A percentile compares a stretch with the other conserved stretches of the same genome.
These are phyloP conservation scores for Aureobasidium sp. DNA, from an alignment of 2,329 filamentous ascomycete genomes.

Conservation along the genomic window DNA sequence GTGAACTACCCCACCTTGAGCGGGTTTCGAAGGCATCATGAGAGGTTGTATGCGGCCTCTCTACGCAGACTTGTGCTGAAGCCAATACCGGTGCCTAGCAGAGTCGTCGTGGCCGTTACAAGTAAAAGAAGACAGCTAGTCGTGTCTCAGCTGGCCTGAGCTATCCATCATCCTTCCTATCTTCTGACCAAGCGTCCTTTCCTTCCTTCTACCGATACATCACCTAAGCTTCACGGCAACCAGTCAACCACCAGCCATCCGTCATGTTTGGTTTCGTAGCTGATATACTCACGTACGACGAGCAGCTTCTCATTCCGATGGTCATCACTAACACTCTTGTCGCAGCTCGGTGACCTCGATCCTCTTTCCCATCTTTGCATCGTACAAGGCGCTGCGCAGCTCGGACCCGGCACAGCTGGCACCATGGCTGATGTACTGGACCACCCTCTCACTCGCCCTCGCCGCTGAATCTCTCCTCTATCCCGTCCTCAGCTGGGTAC, in stretches of 20 bases:
- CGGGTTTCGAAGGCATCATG: neutral
- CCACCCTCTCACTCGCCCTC: constrained; percentile 73
- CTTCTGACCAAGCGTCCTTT: neutral
- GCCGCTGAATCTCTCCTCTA: constrained; percentile 80
- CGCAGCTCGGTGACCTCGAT: constrained; percentile 75
- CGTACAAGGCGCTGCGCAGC: constrained; percentile 94
- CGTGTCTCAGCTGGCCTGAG: constrained; percentile 1
- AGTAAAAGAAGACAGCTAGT: neutral
- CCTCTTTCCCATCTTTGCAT: constrained; percentile 91
- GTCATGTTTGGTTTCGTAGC: constrained; percentile 70
- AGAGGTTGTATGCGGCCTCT: neutral
- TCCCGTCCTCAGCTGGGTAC: constrained; percentile 83
- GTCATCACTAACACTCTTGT: constrained; percentile 16
- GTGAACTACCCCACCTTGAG: neutral
- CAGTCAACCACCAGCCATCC: neutral
- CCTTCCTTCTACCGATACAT: neutral
- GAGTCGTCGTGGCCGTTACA: neutral
- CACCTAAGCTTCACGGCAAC: constrained; percentile 1
- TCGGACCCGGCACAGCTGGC: constrained; percentile 81
- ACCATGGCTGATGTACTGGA: constrained; percentile 99
- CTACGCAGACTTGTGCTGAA: neutral
- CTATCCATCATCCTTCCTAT: neutral
- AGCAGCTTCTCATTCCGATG: constrained; percentile 18
- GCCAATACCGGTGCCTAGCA: constrained; percentile 1
- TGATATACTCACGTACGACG: constrained; percentile 66